Percentiles rank a stretch among this genome's conserved stretches.
These are phyloP conservation scores for Phyllosticta capitalensis DNA, from an alignment of 2,329 filamentous ascomycete species.

Conservation along the genomic window DNA sequence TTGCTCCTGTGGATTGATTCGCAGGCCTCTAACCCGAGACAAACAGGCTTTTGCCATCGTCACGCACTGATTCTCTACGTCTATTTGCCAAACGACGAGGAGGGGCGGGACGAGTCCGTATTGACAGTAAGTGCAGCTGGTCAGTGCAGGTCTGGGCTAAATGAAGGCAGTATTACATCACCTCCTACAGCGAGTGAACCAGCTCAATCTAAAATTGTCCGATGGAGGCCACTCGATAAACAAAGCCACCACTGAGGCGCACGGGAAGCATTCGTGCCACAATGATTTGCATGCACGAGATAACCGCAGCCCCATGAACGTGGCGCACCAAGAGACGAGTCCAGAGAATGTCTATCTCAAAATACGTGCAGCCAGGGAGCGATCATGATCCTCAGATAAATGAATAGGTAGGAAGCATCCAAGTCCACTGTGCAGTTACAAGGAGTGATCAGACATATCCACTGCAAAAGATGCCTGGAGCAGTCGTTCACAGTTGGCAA, in stretches of 20 bases:
- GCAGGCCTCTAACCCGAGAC: constrained; percentile 2
- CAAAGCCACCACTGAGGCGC: neutral
- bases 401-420: too few relatives aligned
- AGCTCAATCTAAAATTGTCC: neutral
- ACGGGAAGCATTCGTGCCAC: neutral
- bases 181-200: constrained; percentile 41
- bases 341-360: too few relatives aligned
- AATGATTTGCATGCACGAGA: constrained; percentile 1
- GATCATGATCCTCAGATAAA: too few relatives aligned
- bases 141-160: constrained; percentile 8
- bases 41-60: constrained; percentile 59
- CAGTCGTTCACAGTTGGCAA: too few relatives aligned
- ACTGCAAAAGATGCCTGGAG: too few relatives aligned
- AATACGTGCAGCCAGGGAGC: too few relatives aligned
- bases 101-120: constrained; percentile 60
- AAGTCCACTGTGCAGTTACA: too few relatives aligned
- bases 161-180: constrained; percentile 45
- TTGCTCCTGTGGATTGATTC: constrained; percentile 4
- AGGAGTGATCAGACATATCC: too few relatives aligned
- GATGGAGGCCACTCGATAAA: neutral
- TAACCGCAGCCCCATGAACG: constrained; percentile 3
- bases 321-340: neutral
- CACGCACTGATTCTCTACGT: constrained; percentile 77
- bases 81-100: constrained; percentile 64
- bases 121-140: constrained; percentile 51